Conservation (phyloP, 345 rosid genomes). For the Durio zibethinus region DNA sequence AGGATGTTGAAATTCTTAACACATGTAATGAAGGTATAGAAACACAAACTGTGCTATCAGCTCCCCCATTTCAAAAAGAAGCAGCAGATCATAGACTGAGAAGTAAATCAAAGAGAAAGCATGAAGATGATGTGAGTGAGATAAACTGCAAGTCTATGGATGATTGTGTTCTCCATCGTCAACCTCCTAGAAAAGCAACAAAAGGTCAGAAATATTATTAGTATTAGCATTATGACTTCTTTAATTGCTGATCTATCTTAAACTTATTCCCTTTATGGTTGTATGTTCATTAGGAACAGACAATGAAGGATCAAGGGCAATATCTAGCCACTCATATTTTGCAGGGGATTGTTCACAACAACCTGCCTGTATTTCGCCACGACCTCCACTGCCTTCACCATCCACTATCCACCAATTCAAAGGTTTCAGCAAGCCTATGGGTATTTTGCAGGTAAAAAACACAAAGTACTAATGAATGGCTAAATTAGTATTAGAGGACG, state of each 20-base stretch:
- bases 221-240: background rate
- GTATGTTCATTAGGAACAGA: background rate
- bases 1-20: background rate
- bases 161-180: background rate
- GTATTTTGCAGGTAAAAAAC: constrained; percentile 5
- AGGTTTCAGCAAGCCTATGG: constrained; percentile 6
- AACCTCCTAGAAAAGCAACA: background rate
- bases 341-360: background rate
- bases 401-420: background rate
- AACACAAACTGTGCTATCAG: constrained; percentile 8
- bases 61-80: background rate
- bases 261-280: background rate
- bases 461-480: background rate
- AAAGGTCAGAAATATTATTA: background rate
- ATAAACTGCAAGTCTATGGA: constrained; percentile 9
- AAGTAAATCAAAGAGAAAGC: constrained; percentile 5
- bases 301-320: background rate
- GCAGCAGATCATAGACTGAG: background rate
- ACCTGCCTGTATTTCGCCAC: background rate
- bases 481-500: background rate
- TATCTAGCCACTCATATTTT: constrained; percentile 7
- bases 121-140: background rate
- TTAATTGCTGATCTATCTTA: background rate
- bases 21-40: background rate
- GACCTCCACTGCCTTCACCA: constrained; percentile 4